Conservation (phyloP, 2,329 filamentous ascomycete species). For the Cytospora paraplurivora region DNA sequence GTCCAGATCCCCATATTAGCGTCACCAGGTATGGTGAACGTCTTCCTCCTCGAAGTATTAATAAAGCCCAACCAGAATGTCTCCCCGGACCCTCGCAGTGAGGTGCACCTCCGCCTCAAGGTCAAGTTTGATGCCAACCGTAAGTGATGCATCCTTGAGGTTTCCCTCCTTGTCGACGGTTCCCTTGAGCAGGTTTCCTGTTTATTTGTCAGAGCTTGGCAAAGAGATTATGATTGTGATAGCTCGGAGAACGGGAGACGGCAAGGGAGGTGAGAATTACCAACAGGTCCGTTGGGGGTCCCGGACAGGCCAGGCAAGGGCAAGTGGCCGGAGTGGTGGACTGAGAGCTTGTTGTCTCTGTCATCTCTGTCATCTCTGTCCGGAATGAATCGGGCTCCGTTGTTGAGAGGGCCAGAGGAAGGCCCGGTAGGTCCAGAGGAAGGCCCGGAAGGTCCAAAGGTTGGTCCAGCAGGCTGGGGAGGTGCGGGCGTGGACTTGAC, state of each 20-base stretch:
- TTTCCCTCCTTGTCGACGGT: slow-evolving; percentile 59
- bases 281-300: slow-evolving; percentile 20
- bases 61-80: slow-evolving; percentile 62
- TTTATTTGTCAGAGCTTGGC: neutral
- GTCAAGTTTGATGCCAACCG: slow-evolving; percentile 65
- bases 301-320: slow-evolving; percentile 25
- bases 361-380: slow-evolving; percentile 6
- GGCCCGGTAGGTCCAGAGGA: neutral
- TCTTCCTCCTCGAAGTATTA: slow-evolving; percentile 33
- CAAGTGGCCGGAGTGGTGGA: slow-evolving; percentile 7
- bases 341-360: slow-evolving; percentile 13
- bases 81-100: slow-evolving; percentile 61
- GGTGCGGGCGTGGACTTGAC: slow-evolving; percentile 19
- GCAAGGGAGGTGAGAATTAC: neutral
- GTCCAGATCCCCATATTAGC: slow-evolving; percentile 17
- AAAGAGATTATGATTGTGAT: no score
- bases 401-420: slow-evolving; percentile 15
- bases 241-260: no score
- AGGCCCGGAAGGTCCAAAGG: no score
- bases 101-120: slow-evolving; percentile 64
- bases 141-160: slow-evolving; percentile 58
- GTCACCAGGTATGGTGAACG: slow-evolving; percentile 7
- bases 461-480: no score
- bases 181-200: slow-evolving; percentile 58
- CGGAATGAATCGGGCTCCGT: slow-evolving; percentile 13